Evolutionary conservation across 2,329 filamentous ascomycete species (phyloP).

Genomic region (Neocatenulostroma microsporum): DNA sequence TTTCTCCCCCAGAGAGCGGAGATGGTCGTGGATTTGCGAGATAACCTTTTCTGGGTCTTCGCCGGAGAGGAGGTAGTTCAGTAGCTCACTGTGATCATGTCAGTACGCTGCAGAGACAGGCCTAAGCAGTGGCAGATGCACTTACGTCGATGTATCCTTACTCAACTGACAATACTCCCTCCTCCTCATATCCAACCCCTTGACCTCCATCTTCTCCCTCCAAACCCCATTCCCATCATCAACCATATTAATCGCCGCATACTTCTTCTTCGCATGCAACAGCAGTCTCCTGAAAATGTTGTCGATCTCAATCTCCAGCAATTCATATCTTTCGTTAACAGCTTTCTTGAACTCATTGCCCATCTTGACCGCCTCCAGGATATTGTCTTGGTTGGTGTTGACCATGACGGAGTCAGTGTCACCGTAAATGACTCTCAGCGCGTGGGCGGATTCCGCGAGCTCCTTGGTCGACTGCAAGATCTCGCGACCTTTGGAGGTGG

Average conservation of each 20-base stretch:
- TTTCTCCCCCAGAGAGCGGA: slow-evolving; percentile 72
- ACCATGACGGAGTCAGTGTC: slow-evolving; percentile 99
- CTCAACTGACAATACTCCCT: slow-evolving; percentile 94
- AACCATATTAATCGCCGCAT: slow-evolving; percentile 89
- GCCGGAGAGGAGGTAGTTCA: slow-evolving; percentile 92
- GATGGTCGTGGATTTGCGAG: slow-evolving; percentile 84
- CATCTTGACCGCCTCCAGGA: slow-evolving; percentile 81
- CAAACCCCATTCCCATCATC: slow-evolving; percentile 74
- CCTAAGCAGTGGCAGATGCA: slow-evolving; percentile 4
- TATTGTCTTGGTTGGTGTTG: slow-evolving; percentile 93
- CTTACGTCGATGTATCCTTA: slow-evolving; percentile 76
- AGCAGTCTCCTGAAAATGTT: slow-evolving; percentile 91
- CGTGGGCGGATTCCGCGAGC: slow-evolving; percentile 77
- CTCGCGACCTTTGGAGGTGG: slow-evolving; percentile 94
- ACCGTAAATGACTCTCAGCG: slow-evolving; percentile 90
- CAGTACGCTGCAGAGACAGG: slow-evolving; percentile 11
- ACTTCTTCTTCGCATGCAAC: slow-evolving; percentile 98
- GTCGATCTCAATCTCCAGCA: slow-evolving; percentile 96
- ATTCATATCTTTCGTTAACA: slow-evolving; percentile 86
- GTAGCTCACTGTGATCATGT: slow-evolving; percentile 52
- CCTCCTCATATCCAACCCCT: slow-evolving; percentile 95
- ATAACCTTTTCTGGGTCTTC: slow-evolving; percentile 85
- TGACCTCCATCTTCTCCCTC: slow-evolving; percentile 92
- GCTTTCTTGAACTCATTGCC: slow-evolving; percentile 91
- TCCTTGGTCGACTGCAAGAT: slow-evolving; percentile 95